phyloP scores from a whole-genome alignment of 2,329 filamentous ascomycete genomes.

The Xylaria sp. region DNA sequence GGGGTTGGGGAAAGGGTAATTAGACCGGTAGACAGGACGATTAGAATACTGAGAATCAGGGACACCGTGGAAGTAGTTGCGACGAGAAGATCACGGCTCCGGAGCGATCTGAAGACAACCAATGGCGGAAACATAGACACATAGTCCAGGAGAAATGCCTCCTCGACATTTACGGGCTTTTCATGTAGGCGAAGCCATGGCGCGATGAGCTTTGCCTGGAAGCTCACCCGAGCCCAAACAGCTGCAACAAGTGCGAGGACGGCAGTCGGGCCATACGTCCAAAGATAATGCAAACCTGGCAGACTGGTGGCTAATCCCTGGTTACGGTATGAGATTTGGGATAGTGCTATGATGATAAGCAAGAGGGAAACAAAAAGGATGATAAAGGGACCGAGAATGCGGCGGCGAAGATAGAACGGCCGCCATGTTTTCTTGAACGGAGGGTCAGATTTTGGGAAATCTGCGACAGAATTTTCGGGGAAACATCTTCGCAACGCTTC shows the following conservation, averaged over 20 bases:
- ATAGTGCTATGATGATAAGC: slow-evolving; percentile 7
- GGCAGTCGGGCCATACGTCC: slow-evolving; percentile 26
- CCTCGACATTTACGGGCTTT: not conserved
- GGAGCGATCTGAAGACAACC: not conserved
- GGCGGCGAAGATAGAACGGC: slow-evolving; percentile 13
- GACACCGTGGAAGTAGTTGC: slow-evolving; percentile 8
- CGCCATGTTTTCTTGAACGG: slow-evolving; percentile 1
- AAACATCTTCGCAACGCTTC: too few relatives aligned
- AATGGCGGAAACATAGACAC: not conserved
- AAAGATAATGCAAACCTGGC: slow-evolving; percentile 17
- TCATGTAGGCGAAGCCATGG: slow-evolving; percentile 14
- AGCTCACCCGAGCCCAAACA: slow-evolving; percentile 7
- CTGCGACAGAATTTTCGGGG: not conserved
- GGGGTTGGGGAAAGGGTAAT: slow-evolving; percentile 14
- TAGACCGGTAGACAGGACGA: slow-evolving; percentile 14
- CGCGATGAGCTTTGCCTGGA: slow-evolving; percentile 17
- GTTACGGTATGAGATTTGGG: slow-evolving; percentile 1
- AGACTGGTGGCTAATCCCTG: not conserved
- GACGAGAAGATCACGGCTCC: slow-evolving; percentile 6
- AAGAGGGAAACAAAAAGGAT: slow-evolving; percentile 14
- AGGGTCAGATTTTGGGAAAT: not conserved
- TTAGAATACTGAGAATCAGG: not conserved
- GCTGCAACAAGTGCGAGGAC: slow-evolving; percentile 7
- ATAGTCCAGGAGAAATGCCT: slow-evolving; percentile 21
- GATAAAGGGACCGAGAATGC: not conserved